A percentile compares a stretch with the other conserved stretches of the same genome.
phyloP scores from a whole-genome alignment of 83 land plant genomes.

The Thuja plicata region DNA sequence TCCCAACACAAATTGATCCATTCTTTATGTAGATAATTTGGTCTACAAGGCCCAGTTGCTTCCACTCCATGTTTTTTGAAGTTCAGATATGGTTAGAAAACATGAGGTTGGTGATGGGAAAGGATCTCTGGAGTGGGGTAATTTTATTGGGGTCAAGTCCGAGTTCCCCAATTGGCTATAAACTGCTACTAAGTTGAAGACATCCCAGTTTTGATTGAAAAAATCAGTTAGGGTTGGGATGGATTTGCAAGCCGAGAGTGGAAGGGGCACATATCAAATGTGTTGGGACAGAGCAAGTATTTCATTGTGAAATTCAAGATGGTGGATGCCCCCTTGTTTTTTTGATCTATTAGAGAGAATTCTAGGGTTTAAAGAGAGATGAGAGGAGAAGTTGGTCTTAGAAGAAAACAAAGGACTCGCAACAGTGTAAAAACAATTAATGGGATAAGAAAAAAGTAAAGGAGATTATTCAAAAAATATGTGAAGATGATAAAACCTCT shows the following conservation, averaged over 20 bases:
- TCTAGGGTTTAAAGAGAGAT: slow-evolving; percentile 12
- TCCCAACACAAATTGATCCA: too few species aligned
- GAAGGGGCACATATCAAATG: neutral
- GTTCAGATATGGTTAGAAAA: too few species aligned
- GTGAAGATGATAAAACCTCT: slow-evolving; percentile 56
- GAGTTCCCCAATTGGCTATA: too few species aligned
- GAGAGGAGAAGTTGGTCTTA: neutral
- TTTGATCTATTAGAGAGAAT: slow-evolving; percentile 47
- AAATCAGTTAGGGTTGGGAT: slow-evolving; percentile 16
- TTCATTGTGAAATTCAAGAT: slow-evolving; percentile 55
- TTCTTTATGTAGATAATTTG: too few species aligned
- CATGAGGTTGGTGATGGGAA: too few species aligned
- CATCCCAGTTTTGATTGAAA: slow-evolving; percentile 33
- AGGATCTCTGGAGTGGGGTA: too few species aligned
- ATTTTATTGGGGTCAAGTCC: too few species aligned
- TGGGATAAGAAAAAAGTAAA: slow-evolving; percentile 30
- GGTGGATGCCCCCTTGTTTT: slow-evolving; percentile 51
- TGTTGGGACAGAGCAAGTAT: slow-evolving; percentile 20
- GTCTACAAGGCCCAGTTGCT: too few species aligned
- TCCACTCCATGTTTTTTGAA: too few species aligned
- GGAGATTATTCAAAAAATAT: slow-evolving; percentile 49
- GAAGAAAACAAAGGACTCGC: slow-evolving; percentile 5
- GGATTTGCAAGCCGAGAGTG: slow-evolving; percentile 9
- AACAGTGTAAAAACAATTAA: neutral
- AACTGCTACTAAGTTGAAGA: slow-evolving; percentile 33